Evolutionary conservation across 805 yeast genomes (phyloP).

Genomic region (Kodamaea sagamina): DNA sequence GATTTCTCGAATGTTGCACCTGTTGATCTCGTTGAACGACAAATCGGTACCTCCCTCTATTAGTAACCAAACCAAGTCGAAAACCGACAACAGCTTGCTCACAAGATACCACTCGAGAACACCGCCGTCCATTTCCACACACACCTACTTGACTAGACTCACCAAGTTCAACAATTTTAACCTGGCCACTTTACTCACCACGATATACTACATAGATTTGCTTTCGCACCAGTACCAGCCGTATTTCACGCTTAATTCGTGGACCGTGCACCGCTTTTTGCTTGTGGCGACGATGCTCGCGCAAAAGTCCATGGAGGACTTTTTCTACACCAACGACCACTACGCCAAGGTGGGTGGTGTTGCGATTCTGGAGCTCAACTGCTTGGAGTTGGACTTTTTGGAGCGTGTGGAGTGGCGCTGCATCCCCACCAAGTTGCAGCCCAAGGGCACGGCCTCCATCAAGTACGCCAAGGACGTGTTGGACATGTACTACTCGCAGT

Average conservation of each 20-base stretch:
- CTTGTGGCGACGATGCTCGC: conserved; percentile 90
- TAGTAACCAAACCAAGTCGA: conserved; percentile 25
- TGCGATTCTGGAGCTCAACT: conserved; percentile 75
- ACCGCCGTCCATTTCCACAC: conserved; percentile 84
- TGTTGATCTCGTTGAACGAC: conserved; percentile 77
- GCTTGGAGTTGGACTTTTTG: conserved; percentile 85
- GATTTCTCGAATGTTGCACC: conserved; percentile 77
- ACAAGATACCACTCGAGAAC: conserved; percentile 93
- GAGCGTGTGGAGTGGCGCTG: conserved; percentile 70
- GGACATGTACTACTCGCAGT: conserved; percentile 40
- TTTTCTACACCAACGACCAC: conserved; percentile 89
- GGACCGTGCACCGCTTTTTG: conserved; percentile 90
- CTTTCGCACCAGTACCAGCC: conserved; percentile 73
- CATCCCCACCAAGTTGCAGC: conserved; percentile 37
- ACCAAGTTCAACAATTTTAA: conserved; percentile 84
- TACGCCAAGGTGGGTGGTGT: conserved; percentile 97
- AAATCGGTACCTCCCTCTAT: conserved; percentile 39
- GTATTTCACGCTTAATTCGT: conserved; percentile 78
- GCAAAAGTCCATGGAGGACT: conserved; percentile 88
- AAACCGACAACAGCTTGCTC: conserved; percentile 35
- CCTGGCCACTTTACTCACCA: conserved; percentile 74
- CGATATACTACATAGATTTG: conserved; percentile 89
- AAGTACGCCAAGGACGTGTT: conserved; percentile 40
- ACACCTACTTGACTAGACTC: conserved; percentile 72
- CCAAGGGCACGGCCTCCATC: conserved; percentile 21